Evolutionary conservation across 306 rosid genomes (phyloP).

Genomic region (Prunus davidiana): DNA sequence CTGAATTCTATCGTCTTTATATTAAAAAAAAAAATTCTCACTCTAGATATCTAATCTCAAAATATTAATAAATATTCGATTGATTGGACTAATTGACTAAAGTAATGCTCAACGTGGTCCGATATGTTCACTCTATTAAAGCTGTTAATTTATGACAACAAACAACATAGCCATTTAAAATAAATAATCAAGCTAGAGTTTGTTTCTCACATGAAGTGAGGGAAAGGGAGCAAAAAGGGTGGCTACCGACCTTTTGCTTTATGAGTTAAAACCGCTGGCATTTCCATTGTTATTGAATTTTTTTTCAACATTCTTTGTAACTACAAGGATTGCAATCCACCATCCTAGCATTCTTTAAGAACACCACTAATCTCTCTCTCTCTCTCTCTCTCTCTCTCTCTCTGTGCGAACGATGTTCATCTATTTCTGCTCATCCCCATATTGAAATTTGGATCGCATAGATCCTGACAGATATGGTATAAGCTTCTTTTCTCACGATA

Average conservation of each 20-base stretch:
- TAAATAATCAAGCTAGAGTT: constrained; percentile 17
- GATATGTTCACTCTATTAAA: no score
- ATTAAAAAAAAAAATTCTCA: no score
- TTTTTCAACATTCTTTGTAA: constrained; percentile 48
- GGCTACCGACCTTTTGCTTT: constrained; percentile 41
- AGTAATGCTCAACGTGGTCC: no score
- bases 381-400: constrained; percentile 21
- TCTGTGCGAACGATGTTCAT: constrained; percentile 13
- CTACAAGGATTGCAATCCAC: constrained; percentile 32
- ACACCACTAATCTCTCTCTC: constrained; percentile 10
- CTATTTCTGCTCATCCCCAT: constrained; percentile 18
- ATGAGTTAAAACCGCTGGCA: constrained; percentile 46
- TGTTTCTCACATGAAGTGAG: constrained; percentile 26
- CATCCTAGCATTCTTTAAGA: constrained; percentile 21
- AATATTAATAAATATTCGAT: no score
- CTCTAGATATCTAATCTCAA: no score
- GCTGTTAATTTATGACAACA: no score
- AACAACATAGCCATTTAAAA: no score
- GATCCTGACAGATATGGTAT: constrained; percentile 47
- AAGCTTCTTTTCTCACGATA: constrained; percentile 20
- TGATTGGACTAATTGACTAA: no score
- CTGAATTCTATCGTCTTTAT: no score
- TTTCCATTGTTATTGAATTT: constrained; percentile 49
- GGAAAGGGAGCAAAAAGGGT: constrained; percentile 24
- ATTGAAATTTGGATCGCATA: constrained; percentile 37